Conservation (phyloP, 805 yeast genomes). For the Huiozyma sinensis region DNA sequence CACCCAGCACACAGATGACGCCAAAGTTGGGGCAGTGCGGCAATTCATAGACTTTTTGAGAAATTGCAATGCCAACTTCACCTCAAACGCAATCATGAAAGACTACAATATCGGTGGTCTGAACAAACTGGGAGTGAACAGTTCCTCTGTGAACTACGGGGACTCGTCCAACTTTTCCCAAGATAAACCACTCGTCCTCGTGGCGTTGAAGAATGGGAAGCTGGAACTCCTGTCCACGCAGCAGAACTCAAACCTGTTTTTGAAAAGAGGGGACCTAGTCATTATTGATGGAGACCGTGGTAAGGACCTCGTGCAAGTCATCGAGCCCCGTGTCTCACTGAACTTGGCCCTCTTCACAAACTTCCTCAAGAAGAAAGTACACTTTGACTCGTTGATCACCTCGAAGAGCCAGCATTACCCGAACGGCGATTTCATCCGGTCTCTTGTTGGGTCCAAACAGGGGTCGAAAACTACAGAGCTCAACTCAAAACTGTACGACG, state of each 20-base stretch:
- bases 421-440: constrained; percentile 18
- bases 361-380: constrained; percentile 64
- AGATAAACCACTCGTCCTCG: constrained; percentile 29
- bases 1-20: constrained; percentile 1
- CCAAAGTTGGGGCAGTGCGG: constrained; percentile 10
- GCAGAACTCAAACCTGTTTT: constrained; percentile 46
- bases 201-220: constrained; percentile 52
- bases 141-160: neutral
- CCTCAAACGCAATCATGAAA: neutral
- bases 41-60: constrained; percentile 31
- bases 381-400: constrained; percentile 32
- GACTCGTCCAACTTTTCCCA: neutral
- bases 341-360: constrained; percentile 62
- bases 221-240: constrained; percentile 63
- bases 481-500: constrained; percentile 29
- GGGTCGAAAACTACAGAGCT: constrained; percentile 12
- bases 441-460: constrained; percentile 17
- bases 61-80: constrained; percentile 33
- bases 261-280: constrained; percentile 54
- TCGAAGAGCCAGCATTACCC: constrained; percentile 23
- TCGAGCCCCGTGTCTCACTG: constrained; percentile 52
- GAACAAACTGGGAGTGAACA: neutral
- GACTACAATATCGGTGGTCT: neutral
- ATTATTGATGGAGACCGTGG: constrained; percentile 81
- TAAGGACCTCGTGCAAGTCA: constrained; percentile 62